Evolutionary conservation across 208 protist genomes (phyloP).

Genomic region (Leishmania aethiopica): DNA sequence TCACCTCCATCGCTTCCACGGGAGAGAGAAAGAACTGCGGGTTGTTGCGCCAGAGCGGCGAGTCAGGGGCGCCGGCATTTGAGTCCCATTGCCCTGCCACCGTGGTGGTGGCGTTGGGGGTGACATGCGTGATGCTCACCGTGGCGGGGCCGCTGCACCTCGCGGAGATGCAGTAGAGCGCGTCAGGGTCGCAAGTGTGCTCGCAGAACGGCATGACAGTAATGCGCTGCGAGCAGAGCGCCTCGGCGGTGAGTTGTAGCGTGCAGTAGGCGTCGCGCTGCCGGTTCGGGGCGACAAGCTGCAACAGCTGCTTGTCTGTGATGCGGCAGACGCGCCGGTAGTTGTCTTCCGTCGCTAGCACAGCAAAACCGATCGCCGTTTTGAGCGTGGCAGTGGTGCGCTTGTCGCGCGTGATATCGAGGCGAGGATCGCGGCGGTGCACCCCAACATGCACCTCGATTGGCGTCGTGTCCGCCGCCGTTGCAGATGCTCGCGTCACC

Average conservation of each 20-base stretch:
- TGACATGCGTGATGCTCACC: constrained; percentile 37
- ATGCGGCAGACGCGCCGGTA: constrained; percentile 40
- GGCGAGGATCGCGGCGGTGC: constrained; percentile 76
- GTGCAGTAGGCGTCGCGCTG: constrained; percentile 38
- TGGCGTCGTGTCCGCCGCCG: constrained; percentile 12
- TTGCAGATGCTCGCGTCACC: constrained; percentile 5
- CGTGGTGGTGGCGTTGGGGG: constrained; percentile 30
- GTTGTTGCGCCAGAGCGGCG: constrained; percentile 83
- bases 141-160: constrained; percentile 25
- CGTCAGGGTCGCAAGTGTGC: constrained; percentile 28
- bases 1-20: constrained; percentile 64
- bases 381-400: constrained; percentile 52
- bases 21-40: constrained; percentile 85
- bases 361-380: constrained; percentile 57
- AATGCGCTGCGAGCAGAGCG: constrained; percentile 17
- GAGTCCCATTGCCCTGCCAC: constrained; percentile 64
- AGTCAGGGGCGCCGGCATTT: constrained; percentile 51
- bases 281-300: constrained; percentile 19
- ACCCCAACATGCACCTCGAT: constrained; percentile 64
- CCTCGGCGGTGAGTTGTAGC: constrained; percentile 11
- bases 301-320: constrained; percentile 41
- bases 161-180: constrained; percentile 42
- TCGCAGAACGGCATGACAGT: constrained; percentile 54
- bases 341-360: constrained; percentile 67
- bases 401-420: constrained; percentile 56